Percentiles rank a stretch among this genome's conserved stretches.
Evolutionary conservation across 805 yeast genomes (phyloP).

Genomic region (Jamesozyma rosinii): DNA sequence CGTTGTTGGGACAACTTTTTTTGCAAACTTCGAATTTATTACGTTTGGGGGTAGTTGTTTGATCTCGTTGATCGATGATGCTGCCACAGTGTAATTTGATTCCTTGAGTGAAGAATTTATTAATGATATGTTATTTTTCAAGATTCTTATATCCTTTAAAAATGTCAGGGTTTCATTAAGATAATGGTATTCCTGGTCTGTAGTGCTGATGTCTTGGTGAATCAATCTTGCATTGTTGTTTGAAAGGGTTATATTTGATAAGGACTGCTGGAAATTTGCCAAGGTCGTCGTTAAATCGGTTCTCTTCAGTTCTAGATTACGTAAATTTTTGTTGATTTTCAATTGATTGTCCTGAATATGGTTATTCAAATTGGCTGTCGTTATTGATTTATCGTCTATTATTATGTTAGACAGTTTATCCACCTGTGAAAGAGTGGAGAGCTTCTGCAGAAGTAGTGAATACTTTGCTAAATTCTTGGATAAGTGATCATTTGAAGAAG

Average conservation of each 20-base stretch:
- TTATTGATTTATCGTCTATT: constrained; percentile 13
- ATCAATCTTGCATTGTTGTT: constrained; percentile 57
- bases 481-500: constrained; percentile 17
- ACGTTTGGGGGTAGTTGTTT: constrained; percentile 45
- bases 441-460: constrained; percentile 18
- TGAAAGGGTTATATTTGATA: constrained; percentile 47
- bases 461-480: constrained; percentile 24
- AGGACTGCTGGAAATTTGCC: constrained; percentile 46
- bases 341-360: constrained; percentile 19
- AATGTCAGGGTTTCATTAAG: constrained; percentile 54
- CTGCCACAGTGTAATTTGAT: constrained; percentile 69
- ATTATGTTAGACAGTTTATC: constrained; percentile 19
- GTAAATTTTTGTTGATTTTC: constrained; percentile 20
- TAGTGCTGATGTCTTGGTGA: constrained; percentile 56
- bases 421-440: constrained; percentile 26
- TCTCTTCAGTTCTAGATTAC: constrained; percentile 48
- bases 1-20: constrained; percentile 73
- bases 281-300: constrained; percentile 57
- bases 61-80: constrained; percentile 51
- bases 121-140: constrained; percentile 56
- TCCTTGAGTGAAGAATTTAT: constrained; percentile 59
- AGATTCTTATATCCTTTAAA: constrained; percentile 54
- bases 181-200: constrained; percentile 61
- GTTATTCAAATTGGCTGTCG: constrained; percentile 10
- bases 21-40: constrained; percentile 63